Percentiles rank a stretch among this genome's conserved stretches.
phyloP scores from a whole-genome alignment of 2,329 filamentous ascomycete species.

The Colletotrichum sojae region DNA sequence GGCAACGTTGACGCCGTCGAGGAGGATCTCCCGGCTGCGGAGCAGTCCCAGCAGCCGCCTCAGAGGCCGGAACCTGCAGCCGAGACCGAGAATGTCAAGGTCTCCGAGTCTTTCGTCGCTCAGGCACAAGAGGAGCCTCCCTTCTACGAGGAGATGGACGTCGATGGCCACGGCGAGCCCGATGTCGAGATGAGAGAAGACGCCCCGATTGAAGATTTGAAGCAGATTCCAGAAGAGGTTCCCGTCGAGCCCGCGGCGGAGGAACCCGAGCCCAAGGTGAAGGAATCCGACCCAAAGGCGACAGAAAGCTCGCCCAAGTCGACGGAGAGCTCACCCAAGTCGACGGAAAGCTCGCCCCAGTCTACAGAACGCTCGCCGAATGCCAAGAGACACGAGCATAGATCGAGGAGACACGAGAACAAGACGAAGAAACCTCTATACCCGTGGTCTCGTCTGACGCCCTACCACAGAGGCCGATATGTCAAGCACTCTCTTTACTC shows the following conservation, averaged over 20 bases:
- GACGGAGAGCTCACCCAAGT: too few relatives aligned
- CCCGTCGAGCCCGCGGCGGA: too few relatives aligned
- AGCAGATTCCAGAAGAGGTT: too few relatives aligned
- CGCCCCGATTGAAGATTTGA: too few relatives aligned
- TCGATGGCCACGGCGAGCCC: neutral
- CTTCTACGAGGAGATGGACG: neutral
- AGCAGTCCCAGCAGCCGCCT: conserved; percentile 9
- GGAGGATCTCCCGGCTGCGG: neutral
- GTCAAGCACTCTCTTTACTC: conserved; percentile 51
- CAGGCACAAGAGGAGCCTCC: conserved; percentile 3
- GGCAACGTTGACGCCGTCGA: conserved; percentile 16
- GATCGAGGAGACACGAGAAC: conserved; percentile 14
- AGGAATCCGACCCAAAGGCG: neutral
- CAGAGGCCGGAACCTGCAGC: conserved; percentile 4
- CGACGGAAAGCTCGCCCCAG: too few relatives aligned
- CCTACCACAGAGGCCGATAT: conserved; percentile 57
- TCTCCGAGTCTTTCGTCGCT: conserved; percentile 2
- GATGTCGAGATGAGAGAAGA: neutral
- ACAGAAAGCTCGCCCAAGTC: too few relatives aligned
- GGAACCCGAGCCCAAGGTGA: neutral
- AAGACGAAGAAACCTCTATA: conserved; percentile 36
- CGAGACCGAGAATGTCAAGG: conserved; percentile 8
- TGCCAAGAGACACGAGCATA: conserved; percentile 6
- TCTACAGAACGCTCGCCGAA: neutral
- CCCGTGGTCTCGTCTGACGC: conserved; percentile 56